These are phyloP conservation scores for Saturnispora sekii DNA, from an alignment of 805 yeast species.

Conservation along the genomic window DNA sequence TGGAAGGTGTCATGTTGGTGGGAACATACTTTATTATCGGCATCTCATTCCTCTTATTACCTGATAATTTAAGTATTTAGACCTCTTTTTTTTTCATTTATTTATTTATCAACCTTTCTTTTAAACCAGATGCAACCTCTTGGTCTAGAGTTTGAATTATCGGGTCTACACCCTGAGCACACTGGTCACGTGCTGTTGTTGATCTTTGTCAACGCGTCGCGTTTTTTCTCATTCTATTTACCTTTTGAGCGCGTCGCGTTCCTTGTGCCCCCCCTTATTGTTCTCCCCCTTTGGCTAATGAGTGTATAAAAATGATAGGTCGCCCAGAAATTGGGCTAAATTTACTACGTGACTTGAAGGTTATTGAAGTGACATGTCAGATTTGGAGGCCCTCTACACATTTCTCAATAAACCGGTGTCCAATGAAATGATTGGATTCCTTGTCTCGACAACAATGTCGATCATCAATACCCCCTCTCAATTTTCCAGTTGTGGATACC, in stretches of 20 bases:
- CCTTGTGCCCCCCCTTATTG: too few species aligned
- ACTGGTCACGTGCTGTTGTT: too few species aligned
- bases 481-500: slow-evolving; percentile 28
- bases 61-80: slow-evolving; percentile 37
- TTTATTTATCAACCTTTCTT: background rate
- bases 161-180: too few species aligned
- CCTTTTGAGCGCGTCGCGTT: too few species aligned
- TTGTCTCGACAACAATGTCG: slow-evolving; percentile 49
- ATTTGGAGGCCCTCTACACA: slow-evolving; percentile 39
- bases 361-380: slow-evolving; percentile 26
- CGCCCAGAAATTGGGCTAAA: too few species aligned
- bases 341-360: too few species aligned
- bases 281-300: too few species aligned
- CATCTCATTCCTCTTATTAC: slow-evolving; percentile 82
- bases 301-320: too few species aligned
- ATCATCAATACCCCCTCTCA: slow-evolving; percentile 36
- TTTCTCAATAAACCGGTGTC: slow-evolving; percentile 49
- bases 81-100: background rate
- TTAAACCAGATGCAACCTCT: too few species aligned
- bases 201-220: too few species aligned
- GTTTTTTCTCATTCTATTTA: too few species aligned
- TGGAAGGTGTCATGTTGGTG: slow-evolving; percentile 89
- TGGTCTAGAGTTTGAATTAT: too few species aligned
- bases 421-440: slow-evolving; percentile 46
- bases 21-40: slow-evolving; percentile 83